Evolutionary conservation across 768 basidiomycete species (phyloP).

Genomic region (Trametes punicea): DNA sequence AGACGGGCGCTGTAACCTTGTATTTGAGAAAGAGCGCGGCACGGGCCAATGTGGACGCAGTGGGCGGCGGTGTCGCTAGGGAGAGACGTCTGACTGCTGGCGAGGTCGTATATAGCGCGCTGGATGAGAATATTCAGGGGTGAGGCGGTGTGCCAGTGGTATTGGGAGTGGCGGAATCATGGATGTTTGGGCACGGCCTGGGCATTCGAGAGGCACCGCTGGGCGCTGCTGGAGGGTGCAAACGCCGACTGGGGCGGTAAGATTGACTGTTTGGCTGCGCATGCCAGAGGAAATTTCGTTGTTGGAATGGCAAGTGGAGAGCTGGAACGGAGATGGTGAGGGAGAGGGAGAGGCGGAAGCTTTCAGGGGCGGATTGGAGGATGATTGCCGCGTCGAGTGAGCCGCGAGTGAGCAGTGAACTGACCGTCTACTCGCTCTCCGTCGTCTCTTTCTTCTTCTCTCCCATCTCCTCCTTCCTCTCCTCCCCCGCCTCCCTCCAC

Average conservation of each 20-base stretch:
- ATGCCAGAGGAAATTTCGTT: no score
- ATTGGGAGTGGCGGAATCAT: neutral
- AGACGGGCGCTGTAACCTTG: neutral
- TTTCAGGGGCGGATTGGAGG: no score
- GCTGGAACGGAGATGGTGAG: no score
- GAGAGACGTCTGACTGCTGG: neutral
- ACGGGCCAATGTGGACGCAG: neutral
- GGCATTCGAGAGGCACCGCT: no score
- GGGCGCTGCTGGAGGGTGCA: no score
- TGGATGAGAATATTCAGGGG: constrained; percentile 8
- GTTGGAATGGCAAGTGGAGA: no score
- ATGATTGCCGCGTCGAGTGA: no score
- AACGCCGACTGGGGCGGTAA: no score
- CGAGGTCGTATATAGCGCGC: neutral
- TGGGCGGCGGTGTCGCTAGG: neutral
- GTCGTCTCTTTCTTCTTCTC: constrained; percentile 18
- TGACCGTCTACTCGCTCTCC: neutral
- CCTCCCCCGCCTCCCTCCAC: constrained; percentile 19
- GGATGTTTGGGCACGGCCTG: no score
- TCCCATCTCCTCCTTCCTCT: constrained; percentile 19
- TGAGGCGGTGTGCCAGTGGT: neutral
- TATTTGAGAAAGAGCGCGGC: neutral
- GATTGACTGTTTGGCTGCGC: no score
- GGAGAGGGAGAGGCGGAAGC: no score
- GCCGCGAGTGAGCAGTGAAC: no score